These are phyloP conservation scores for Hevea brasiliensis DNA, from an alignment of 345 rosid species.

Conservation along the genomic window DNA sequence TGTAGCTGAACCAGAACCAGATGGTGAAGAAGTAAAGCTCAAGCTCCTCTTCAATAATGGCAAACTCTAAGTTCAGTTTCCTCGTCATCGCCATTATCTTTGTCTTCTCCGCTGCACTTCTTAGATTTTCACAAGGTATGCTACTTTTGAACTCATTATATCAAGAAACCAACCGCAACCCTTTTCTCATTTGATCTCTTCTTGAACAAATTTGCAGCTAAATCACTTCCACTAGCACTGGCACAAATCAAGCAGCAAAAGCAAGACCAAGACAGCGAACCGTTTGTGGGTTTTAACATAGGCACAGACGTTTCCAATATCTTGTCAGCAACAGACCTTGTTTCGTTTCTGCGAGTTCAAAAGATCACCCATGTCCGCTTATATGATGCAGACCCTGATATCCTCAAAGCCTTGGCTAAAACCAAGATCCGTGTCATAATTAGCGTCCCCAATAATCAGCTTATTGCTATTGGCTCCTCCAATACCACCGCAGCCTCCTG, in stretches of 20 bases:
- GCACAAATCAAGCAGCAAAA: constrained; percentile 34
- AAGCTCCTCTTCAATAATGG: no score
- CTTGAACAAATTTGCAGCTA: constrained; percentile 22
- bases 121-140: constrained; percentile 26
- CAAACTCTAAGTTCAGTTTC: no score
- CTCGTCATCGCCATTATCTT: no score
- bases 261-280: constrained; percentile 56
- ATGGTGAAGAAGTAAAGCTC: no score
- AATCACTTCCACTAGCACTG: constrained; percentile 22
- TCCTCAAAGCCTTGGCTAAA: constrained; percentile 73
- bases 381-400: constrained; percentile 78
- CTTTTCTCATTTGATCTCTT: neutral
- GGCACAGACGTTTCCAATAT: constrained; percentile 75
- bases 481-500: constrained; percentile 86
- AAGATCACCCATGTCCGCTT: constrained; percentile 74
- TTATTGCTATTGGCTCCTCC: constrained; percentile 89
- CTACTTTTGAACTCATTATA: neutral
- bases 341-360: constrained; percentile 66
- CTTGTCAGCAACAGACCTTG: constrained; percentile 48
- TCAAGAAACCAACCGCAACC: neutral
- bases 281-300: constrained; percentile 76
- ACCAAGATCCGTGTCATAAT: constrained; percentile 87
- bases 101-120: constrained; percentile 18
- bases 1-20: constrained; percentile 12
- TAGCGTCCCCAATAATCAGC: constrained; percentile 92